Evolutionary conservation across 164 flowering plant genomes (phyloP).

Genomic region (Chimonanthus salicifolius): DNA sequence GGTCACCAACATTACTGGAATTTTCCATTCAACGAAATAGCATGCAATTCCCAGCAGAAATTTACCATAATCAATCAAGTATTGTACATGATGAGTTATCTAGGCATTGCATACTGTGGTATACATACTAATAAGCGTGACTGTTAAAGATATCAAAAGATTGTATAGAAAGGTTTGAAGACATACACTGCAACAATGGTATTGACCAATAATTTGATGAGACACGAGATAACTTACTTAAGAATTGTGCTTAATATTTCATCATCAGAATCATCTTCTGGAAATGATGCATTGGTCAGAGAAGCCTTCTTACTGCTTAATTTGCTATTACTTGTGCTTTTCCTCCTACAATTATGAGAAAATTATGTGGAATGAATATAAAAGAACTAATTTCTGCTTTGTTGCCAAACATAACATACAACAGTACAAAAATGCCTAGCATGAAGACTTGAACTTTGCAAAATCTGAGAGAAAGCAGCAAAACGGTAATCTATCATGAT

Average conservation of each 20-base stretch:
- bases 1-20: no score
- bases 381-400: neutral
- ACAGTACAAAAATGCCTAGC: no score
- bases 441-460: no score
- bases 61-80: no score
- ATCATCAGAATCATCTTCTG: slow-evolving; percentile 41
- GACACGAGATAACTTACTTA: slow-evolving; percentile 25
- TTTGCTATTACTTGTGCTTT: slow-evolving; percentile 14
- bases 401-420: no score
- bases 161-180: neutral
- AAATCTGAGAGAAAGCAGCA: no score
- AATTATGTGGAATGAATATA: neutral
- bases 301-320: slow-evolving; percentile 1
- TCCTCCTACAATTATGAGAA: slow-evolving; percentile 25
- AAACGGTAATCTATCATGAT: no score
- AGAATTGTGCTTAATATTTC: slow-evolving; percentile 39
- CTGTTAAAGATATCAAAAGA: neutral
- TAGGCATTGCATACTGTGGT: no score
- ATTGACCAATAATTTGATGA: neutral
- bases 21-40: no score
- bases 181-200: neutral
- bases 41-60: no score
- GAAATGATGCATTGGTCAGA: slow-evolving; percentile 10
- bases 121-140: neutral
- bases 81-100: no score